Conservation (phyloP, 306 rosid species). For the Medicago lupulina region DNA sequence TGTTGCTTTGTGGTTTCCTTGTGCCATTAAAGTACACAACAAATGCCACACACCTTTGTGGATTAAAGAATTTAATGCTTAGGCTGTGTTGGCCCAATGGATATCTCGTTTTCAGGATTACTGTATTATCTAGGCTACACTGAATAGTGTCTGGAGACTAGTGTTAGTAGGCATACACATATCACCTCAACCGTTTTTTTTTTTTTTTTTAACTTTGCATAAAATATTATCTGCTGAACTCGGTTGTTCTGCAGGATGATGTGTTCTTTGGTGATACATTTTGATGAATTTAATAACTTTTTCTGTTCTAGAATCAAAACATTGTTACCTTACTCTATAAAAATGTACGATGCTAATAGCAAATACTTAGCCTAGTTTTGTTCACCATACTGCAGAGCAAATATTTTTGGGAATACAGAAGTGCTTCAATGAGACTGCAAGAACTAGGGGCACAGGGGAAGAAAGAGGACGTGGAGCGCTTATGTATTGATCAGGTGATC, state of each 20-base stretch:
- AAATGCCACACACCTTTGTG: constrained; percentile 17
- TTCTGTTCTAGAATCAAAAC: constrained; percentile 9
- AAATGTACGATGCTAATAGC: constrained; percentile 5
- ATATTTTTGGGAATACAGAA: constrained; percentile 66
- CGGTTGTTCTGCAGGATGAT: constrained; percentile 11
- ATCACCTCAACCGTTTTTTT: background rate
- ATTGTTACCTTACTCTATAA: background rate
- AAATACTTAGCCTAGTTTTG: constrained; percentile 40
- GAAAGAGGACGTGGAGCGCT: constrained; percentile 61
- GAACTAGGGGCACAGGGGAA: constrained; percentile 60
- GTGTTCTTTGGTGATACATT: background rate
- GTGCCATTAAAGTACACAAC: constrained; percentile 29
- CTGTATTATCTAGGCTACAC: constrained; percentile 3
- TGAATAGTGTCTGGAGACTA: constrained; percentile 13
- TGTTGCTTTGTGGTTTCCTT: constrained; percentile 9
- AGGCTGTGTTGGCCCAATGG: background rate
- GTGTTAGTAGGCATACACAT: constrained; percentile 11
- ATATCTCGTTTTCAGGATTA: constrained; percentile 11
- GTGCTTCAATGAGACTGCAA: constrained; percentile 51
- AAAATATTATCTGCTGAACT: constrained; percentile 24
- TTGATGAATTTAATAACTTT: background rate
- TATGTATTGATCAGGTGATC: constrained; percentile 74
- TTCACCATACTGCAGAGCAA: constrained; percentile 61
- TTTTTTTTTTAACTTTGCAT: background rate
- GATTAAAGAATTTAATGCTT: constrained; percentile 18